Evolutionary conservation across 768 basidiomycete species (phyloP).

Genomic region (Suillus hirtellus): DNA sequence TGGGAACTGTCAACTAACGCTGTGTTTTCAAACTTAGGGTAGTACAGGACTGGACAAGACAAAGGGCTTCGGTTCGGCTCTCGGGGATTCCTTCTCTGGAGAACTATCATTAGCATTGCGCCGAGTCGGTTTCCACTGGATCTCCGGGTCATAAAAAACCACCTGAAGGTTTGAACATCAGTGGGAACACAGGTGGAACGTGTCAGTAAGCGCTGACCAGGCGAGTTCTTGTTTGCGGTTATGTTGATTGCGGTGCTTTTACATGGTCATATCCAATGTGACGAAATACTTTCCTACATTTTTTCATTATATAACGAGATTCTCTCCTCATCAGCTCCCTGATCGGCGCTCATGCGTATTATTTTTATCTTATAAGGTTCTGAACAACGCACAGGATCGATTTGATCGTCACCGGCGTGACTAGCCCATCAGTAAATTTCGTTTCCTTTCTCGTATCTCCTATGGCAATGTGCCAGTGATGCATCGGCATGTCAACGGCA

Average conservation of each 20-base stretch:
- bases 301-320: background rate
- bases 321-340: background rate
- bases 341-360: background rate
- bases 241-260: background rate
- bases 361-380: background rate
- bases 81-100: background rate
- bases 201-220: background rate
- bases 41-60: background rate
- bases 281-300: too few species aligned
- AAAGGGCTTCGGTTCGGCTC: background rate
- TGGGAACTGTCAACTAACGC: background rate
- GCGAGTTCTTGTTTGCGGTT: background rate
- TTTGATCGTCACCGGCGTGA: background rate
- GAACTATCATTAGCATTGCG: background rate
- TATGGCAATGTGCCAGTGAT: background rate
- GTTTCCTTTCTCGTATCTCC: background rate
- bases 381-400: background rate
- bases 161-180: background rate
- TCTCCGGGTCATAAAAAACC: background rate
- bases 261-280: background rate
- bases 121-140: background rate
- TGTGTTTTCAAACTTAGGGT: background rate
- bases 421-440: background rate
- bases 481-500: background rate
- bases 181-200: background rate